Evolutionary conservation across 1,284 basidiomycete genomes (phyloP).

Genomic region (Mycena citricolor): DNA sequence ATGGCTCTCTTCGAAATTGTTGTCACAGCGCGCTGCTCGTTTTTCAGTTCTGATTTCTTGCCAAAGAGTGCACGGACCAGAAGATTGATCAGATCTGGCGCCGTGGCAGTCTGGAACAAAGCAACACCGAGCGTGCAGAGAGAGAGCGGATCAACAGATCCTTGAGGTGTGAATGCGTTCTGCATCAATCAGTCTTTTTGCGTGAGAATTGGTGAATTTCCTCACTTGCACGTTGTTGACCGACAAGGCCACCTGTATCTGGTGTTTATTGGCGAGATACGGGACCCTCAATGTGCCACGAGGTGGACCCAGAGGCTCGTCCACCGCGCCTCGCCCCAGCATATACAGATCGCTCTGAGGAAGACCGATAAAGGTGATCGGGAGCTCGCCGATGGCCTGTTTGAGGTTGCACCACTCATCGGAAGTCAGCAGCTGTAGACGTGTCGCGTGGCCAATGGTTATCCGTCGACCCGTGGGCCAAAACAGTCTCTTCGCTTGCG

Average conservation of each 20-base stretch:
- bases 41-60: conserved; percentile 10
- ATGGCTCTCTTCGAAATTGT: conserved; percentile 48
- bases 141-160: conserved; percentile 56
- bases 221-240: conserved; percentile 67
- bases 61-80: conserved; percentile 35
- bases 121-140: conserved; percentile 59
- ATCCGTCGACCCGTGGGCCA: conserved; percentile 34
- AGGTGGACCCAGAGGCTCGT: conserved; percentile 40
- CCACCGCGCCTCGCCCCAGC: conserved; percentile 46
- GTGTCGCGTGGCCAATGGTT: conserved; percentile 61
- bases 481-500: conserved; percentile 30
- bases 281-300: conserved; percentile 55
- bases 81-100: conserved; percentile 44
- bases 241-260: conserved; percentile 51
- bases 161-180: conserved; percentile 69
- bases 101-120: conserved; percentile 56
- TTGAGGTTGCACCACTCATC: conserved; percentile 45
- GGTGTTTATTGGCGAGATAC: conserved; percentile 42
- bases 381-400: conserved; percentile 38
- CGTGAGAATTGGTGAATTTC: too few species aligned
- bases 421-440: conserved; percentile 50
- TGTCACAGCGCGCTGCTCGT: conserved; percentile 45
- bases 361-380: conserved; percentile 54
- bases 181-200: too few species aligned
- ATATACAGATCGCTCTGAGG: conserved; percentile 69